Conservation (phyloP, 1,284 basidiomycete species). For the Rhodotorula sp. region DNA sequence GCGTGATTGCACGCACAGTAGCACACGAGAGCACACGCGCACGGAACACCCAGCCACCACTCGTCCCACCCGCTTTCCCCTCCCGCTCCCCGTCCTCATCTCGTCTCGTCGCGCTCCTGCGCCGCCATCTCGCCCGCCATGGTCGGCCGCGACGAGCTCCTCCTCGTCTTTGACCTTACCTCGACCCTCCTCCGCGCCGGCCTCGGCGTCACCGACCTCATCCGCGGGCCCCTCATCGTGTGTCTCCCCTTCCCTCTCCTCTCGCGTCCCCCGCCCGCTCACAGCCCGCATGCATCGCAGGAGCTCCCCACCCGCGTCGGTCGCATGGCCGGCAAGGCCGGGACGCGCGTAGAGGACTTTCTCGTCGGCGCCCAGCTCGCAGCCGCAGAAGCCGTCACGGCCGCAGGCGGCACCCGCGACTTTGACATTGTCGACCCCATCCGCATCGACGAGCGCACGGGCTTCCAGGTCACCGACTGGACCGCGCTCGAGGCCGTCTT, state of each 20-base stretch:
- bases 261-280: constrained; percentile 34
- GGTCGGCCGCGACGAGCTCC: constrained; percentile 74
- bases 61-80: background rate
- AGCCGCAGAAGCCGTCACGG: constrained; percentile 52
- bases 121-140: constrained; percentile 28
- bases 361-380: constrained; percentile 75
- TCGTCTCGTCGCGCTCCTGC: background rate
- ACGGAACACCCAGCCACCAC: background rate
- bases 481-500: constrained; percentile 88
- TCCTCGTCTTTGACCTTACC: constrained; percentile 77
- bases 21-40: no score
- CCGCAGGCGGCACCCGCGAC: constrained; percentile 59
- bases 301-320: constrained; percentile 75
- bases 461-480: constrained; percentile 76
- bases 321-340: constrained; percentile 55
- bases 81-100: background rate
- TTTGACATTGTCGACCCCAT: constrained; percentile 78
- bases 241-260: constrained; percentile 13
- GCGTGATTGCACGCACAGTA: no score
- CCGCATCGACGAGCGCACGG: constrained; percentile 50
- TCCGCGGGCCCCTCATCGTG: constrained; percentile 72
- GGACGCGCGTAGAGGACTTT: constrained; percentile 70
- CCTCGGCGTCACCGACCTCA: constrained; percentile 75
- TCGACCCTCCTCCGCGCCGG: constrained; percentile 71
- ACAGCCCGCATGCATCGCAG: constrained; percentile 49